Percentiles rank a stretch among this genome's conserved stretches.
Evolutionary conservation across 208 protist species (phyloP).

Genomic region (Histomonas meleagridis): DNA sequence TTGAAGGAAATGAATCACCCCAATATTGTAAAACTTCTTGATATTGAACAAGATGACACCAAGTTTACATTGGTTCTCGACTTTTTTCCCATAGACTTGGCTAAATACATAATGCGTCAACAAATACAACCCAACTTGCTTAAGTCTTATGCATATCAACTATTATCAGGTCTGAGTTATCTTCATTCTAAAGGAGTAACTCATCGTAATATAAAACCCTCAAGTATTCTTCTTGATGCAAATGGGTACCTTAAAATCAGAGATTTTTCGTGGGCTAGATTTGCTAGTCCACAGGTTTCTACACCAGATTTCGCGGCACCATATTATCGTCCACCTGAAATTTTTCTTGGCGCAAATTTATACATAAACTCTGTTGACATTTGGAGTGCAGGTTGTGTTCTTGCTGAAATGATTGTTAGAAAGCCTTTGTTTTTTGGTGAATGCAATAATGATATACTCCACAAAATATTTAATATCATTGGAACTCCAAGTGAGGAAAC

Average conservation of each 20-base stretch:
- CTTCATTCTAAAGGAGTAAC: slow-evolving; percentile 66
- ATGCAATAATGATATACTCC: neutral
- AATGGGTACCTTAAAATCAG: slow-evolving; percentile 56
- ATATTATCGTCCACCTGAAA: slow-evolving; percentile 30
- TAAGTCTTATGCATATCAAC: slow-evolving; percentile 53
- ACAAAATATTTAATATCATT: slow-evolving; percentile 1
- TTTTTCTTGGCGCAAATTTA: neutral
- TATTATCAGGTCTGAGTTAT: slow-evolving; percentile 67
- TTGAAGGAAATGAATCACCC: slow-evolving; percentile 85
- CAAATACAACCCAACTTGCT: neutral
- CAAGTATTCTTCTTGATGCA: slow-evolving; percentile 67
- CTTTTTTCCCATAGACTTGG: slow-evolving; percentile 77
- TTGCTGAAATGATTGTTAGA: slow-evolving; percentile 17
- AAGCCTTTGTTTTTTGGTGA: neutral
- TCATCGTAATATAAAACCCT: slow-evolving; percentile 71
- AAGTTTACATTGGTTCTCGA: slow-evolving; percentile 87
- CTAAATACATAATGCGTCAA: neutral
- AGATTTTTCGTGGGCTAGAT: slow-evolving; percentile 59
- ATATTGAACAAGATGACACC: slow-evolving; percentile 76
- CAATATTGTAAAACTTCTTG: slow-evolving; percentile 79
- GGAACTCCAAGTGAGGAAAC: neutral
- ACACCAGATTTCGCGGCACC: too few species aligned
- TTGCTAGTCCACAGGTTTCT: too few species aligned
- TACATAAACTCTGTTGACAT: neutral
- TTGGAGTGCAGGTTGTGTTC: slow-evolving; percentile 29